Base-by-base conservation (phyloP, 352 stramenopile species). In the Saprolegnia diclina region DNA sequence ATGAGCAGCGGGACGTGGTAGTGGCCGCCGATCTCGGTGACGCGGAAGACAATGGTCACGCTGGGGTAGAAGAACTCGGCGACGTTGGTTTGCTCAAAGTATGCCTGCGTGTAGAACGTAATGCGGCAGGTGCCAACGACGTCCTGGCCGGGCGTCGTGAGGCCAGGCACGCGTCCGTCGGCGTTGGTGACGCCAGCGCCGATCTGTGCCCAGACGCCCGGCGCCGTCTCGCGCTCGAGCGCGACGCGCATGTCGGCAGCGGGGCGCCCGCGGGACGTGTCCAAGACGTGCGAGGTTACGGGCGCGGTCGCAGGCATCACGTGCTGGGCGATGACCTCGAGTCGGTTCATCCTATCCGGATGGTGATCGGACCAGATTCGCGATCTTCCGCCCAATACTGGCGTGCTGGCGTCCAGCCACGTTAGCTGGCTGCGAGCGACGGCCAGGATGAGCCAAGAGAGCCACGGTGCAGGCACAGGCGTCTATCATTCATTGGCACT, bases 1-100 rank as follows among this genome's bases (percentile, higher is more conserved):
- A 96, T 80, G 22, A 97, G 83, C 62, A 97, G 77, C 56, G 89
- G 89, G 59, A 97, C 85, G 72, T 97, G 89, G 72, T 90, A 97
- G 71, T 97, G 89, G 72, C 91, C 77, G 4, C 72, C 76, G 11
- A 77, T 76, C 65, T 92, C 76, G 45, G 84, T 82, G 45, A 96
- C 79, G 19, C 85, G 35, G 65, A 97, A 97, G 22, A 76, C 73
- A 72, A 97, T 88, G 26, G 76, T 76, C 55, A 95, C 88, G 70
- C 91, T 74, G 22, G 88, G 88, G 76, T 96, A 97, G 72, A 97
- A 96, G 69, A 79, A 94, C 62, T 92, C 82, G 55, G 57, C 69
- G 56, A 88, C 72, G 10, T 79, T 82, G 18, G 72, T 78, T n/a
- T 74, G 64, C 42, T 83, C 77, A 73, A 93, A 96, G 79, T 96